phyloP scores from a whole-genome alignment of 225 moss, liverwort and hornwort species.

The Pseudisothecium myosuroides region DNA sequence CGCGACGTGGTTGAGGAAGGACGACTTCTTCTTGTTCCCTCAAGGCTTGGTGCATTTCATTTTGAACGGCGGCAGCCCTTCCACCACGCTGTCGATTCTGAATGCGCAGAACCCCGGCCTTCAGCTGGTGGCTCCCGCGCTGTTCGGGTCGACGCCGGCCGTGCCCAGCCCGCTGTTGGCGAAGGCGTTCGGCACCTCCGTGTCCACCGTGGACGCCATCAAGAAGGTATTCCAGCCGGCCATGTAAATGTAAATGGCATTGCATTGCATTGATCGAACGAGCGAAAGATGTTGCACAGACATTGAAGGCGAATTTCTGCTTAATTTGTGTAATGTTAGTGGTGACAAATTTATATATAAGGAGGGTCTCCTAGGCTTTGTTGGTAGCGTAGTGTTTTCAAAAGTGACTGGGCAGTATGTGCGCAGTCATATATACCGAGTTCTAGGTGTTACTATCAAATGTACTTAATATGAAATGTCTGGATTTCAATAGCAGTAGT shows the following conservation, averaged over 20 bases:
- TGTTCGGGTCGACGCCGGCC: background rate
- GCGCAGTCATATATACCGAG: background rate
- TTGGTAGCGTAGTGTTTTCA: too few species aligned
- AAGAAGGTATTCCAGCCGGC: background rate
- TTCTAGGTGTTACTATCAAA: background rate
- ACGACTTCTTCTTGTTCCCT: slow-evolving; percentile 8
- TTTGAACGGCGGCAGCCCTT: background rate
- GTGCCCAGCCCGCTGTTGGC: background rate
- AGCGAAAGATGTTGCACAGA: background rate
- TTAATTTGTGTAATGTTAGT: background rate
- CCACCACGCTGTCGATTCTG: background rate
- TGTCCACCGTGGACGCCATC: background rate
- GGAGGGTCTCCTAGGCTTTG: background rate
- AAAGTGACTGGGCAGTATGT: background rate
- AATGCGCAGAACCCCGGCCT: slow-evolving; percentile 9
- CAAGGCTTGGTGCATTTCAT: slow-evolving; percentile 6
- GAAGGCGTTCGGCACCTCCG: background rate
- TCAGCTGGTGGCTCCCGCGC: background rate
- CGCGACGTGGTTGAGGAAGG: background rate
- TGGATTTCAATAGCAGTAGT: background rate
- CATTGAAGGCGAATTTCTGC: background rate
- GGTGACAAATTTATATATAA: background rate
- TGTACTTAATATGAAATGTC: background rate
- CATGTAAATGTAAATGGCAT: background rate
- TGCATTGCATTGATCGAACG: background rate